Evolutionary conservation across 257 asterid genomes (phyloP).

Genomic region (Salvia hispanica): DNA sequence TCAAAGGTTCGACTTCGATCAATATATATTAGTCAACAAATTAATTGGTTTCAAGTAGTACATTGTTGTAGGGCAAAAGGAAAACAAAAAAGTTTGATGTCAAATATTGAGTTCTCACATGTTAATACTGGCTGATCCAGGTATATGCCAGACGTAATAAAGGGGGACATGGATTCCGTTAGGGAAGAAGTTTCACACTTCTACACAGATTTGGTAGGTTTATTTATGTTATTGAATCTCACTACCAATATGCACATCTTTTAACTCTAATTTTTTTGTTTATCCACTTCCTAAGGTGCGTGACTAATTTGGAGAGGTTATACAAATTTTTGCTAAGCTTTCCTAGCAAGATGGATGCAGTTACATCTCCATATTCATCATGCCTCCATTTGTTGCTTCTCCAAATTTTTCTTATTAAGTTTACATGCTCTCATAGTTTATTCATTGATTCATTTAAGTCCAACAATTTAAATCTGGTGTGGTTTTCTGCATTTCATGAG

Average conservation of each 20-base stretch:
- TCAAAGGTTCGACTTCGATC: conserved; percentile 59
- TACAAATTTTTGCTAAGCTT: conserved; percentile 5
- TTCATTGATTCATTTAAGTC: conserved; percentile 9
- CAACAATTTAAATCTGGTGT: not conserved
- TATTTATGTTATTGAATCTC: conserved; percentile 13
- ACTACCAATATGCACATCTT: not conserved
- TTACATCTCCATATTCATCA: too few relatives aligned
- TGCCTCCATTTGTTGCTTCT: not conserved
- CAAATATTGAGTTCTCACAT: too few relatives aligned
- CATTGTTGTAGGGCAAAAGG: not conserved
- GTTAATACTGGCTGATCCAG: conserved; percentile 48
- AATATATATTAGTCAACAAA: too few relatives aligned
- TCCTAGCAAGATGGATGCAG: too few relatives aligned
- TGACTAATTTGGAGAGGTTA: too few relatives aligned
- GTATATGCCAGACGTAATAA: conserved; percentile 80
- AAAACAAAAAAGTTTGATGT: too few relatives aligned
- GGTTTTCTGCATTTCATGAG: conserved; percentile 21
- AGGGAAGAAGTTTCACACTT: conserved; percentile 72
- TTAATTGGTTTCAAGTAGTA: too few relatives aligned
- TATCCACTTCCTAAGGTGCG: conserved; percentile 18
- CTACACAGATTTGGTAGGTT: conserved; percentile 52
- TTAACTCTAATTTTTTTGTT: conserved; percentile 8
- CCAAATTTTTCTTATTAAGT: not conserved
- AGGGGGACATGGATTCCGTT: conserved; percentile 93
- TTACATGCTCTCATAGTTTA: not conserved